Evolutionary conservation across 2,329 filamentous ascomycete species (phyloP).

Genomic region (Seiridium cupressi): DNA sequence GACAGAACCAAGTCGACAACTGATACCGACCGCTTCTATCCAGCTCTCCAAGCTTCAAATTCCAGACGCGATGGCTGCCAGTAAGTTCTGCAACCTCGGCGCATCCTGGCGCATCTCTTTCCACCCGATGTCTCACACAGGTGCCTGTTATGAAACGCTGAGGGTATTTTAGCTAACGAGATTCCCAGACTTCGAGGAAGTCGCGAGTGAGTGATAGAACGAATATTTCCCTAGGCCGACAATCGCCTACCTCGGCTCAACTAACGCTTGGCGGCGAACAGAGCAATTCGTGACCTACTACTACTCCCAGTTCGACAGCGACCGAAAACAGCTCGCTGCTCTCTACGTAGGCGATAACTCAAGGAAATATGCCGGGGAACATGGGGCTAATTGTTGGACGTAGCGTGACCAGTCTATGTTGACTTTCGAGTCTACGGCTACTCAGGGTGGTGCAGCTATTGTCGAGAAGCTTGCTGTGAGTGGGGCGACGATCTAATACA

Average conservation of each 20-base stretch:
- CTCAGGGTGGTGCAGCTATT: conserved; percentile 65
- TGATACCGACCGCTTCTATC: neutral
- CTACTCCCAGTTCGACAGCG: conserved; percentile 80
- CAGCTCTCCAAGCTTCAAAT: neutral
- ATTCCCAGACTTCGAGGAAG: conserved; percentile 38
- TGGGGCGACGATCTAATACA: conserved; percentile 10
- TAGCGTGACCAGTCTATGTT: conserved; percentile 86
- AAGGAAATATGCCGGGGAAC: neutral
- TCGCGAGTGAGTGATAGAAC: conserved; percentile 45
- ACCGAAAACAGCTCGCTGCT: conserved; percentile 60
- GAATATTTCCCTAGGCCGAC: neutral
- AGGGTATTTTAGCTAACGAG: conserved; percentile 8
- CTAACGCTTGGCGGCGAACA: conserved; percentile 33
- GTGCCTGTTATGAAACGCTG: too few species aligned
- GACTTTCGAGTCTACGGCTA: conserved; percentile 77
- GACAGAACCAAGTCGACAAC: neutral
- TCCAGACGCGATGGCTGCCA: conserved; percentile 11
- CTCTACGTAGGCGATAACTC: conserved; percentile 73
- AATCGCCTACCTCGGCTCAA: conserved; percentile 10
- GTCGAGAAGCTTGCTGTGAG: conserved; percentile 78
- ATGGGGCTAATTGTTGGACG: conserved; percentile 10
- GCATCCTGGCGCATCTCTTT: neutral
- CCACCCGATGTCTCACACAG: neutral
- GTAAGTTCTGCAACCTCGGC: conserved; percentile 3
- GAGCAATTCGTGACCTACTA: conserved; percentile 89